These are phyloP conservation scores for Fusarium nelsonii DNA, from an alignment of 2,329 filamentous ascomycete species.

Conservation along the genomic window DNA sequence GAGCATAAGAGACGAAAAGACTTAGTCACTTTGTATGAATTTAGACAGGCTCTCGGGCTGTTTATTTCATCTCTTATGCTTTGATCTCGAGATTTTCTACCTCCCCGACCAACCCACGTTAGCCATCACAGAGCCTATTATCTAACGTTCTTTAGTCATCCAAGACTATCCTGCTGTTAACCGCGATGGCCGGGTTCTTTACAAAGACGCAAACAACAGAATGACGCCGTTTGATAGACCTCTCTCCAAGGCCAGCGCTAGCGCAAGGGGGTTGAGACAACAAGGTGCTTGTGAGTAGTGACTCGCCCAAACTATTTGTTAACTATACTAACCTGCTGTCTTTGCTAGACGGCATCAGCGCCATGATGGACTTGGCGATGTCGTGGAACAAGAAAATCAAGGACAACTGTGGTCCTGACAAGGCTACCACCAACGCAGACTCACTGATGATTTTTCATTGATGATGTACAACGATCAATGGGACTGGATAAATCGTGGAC, in stretches of 20 bases:
- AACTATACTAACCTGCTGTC: fast-evolving
- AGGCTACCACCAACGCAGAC: conserved; percentile 12
- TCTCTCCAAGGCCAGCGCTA: not conserved
- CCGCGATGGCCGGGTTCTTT: not conserved
- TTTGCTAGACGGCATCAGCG: not conserved
- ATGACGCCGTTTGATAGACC: not conserved
- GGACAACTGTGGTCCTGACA: not conserved
- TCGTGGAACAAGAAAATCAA: not conserved
- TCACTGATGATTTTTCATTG: conserved; percentile 3
- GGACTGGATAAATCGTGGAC: not conserved
- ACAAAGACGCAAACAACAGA: not conserved
- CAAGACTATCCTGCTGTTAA: not conserved
- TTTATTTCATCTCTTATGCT: too few species aligned
- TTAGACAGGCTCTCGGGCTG: too few species aligned
- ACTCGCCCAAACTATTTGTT: too few species aligned
- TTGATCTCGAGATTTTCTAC: too few species aligned
- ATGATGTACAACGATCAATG: conserved; percentile 18
- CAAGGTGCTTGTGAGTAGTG: conserved; percentile 13
- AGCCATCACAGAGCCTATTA: too few species aligned
- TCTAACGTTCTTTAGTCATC: not conserved
- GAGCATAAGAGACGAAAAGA: not conserved
- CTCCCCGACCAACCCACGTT: too few species aligned
- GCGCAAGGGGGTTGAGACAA: not conserved
- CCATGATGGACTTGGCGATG: conserved; percentile 3
- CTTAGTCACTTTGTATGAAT: too few species aligned